Percentiles rank a stretch among this genome's conserved stretches.
phyloP scores from a whole-genome alignment of 257 asterid species.

The Fraxinus pennsylvanica region DNA sequence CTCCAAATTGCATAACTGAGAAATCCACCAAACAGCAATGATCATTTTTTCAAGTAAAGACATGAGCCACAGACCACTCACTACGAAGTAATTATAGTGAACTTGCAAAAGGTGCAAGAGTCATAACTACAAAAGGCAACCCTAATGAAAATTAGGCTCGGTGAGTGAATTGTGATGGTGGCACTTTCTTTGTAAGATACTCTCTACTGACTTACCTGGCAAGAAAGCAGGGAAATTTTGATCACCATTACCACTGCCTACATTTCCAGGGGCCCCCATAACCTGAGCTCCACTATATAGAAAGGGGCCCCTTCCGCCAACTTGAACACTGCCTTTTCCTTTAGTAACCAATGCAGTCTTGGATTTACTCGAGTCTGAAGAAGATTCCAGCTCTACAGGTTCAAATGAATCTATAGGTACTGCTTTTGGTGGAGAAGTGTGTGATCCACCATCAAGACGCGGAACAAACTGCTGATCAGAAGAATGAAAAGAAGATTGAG shows the following conservation, averaged over 20 bases:
- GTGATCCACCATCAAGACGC: slow-evolving; percentile 52
- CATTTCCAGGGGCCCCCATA: slow-evolving; percentile 66
- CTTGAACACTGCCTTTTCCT: slow-evolving; percentile 65
- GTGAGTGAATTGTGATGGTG: slow-evolving; percentile 14
- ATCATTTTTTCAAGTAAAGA: background rate
- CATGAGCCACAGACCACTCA: background rate
- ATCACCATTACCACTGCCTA: slow-evolving; percentile 62
- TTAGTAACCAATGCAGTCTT: slow-evolving; percentile 63
- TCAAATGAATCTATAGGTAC: slow-evolving; percentile 44
- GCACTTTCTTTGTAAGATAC: background rate
- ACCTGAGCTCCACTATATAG: slow-evolving; percentile 78
- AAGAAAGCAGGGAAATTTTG: slow-evolving; percentile 86
- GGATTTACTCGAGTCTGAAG: slow-evolving; percentile 53
- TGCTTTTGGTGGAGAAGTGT: slow-evolving; percentile 66
- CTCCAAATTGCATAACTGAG: slow-evolving; percentile 91
- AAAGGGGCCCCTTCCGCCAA: slow-evolving; percentile 68
- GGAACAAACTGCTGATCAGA: slow-evolving; percentile 56
- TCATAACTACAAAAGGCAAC: background rate
- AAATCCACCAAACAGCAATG: slow-evolving; percentile 20
- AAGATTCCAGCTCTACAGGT: slow-evolving; percentile 55
- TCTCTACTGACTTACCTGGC: slow-evolving; percentile 54
- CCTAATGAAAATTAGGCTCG: background rate
- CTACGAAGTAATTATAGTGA: background rate
- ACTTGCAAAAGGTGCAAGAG: background rate
- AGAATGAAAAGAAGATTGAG: slow-evolving; percentile 51